Evolutionary conservation across 345 rosid genomes (phyloP).

Genomic region (Hibiscus trionum): DNA sequence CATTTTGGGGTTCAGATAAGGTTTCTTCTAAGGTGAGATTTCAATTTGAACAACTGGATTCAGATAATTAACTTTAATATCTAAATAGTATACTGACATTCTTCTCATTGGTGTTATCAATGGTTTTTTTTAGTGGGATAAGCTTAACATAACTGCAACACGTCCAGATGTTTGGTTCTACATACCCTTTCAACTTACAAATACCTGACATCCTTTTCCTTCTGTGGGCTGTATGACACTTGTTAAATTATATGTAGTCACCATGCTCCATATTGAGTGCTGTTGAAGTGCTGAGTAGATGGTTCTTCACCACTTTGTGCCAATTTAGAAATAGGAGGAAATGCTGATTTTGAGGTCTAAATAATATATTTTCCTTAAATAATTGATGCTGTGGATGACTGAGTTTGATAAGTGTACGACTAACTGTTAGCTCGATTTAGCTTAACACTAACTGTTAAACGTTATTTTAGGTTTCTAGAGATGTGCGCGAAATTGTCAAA

Average conservation of each 20-base stretch:
- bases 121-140: not conserved
- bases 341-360: not conserved
- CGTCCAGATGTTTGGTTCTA: not conserved
- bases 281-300: not conserved
- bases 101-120: not conserved
- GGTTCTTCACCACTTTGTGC: conserved; percentile 1
- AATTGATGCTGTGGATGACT: not conserved
- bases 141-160: not conserved
- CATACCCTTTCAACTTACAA: not conserved
- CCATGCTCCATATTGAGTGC: not conserved
- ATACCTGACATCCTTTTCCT: not conserved
- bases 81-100: not conserved
- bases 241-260: not conserved
- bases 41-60: not conserved
- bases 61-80: conserved; percentile 7
- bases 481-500: conserved; percentile 78
- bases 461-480: conserved; percentile 56
- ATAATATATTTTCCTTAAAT: not conserved
- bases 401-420: not conserved
- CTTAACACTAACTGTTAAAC: not conserved
- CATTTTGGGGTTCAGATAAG: conserved; percentile 66
- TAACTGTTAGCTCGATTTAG: not conserved
- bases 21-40: conserved; percentile 72
- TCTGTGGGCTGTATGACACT: not conserved
- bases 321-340: not conserved